Evolutionary conservation across 1,284 basidiomycete species (phyloP), one percentile per base, ranked within the genome.

Genomic region (Apiotrichum siamense): DNA sequence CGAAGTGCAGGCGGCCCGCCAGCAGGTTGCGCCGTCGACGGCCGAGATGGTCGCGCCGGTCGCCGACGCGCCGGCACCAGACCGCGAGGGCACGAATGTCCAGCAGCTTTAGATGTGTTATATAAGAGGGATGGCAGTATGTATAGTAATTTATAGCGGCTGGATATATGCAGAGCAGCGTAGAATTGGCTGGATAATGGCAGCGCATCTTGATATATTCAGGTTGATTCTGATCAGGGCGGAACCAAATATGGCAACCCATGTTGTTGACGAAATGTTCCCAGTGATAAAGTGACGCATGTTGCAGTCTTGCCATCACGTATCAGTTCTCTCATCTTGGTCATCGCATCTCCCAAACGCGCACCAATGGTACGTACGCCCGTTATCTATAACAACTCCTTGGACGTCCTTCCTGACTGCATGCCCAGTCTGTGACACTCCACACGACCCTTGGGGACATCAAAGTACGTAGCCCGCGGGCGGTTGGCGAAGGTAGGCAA

Each of bases 381-480:
- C n/a, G n/a, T n/a, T n/a, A n/a, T n/a, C n/a, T n/a, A n/a, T n/a
- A n/a, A n/a, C n/a, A n/a, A n/a, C n/a, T n/a, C n/a, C n/a, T n/a
- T n/a, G n/a, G n/a, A n/a, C n/a, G n/a, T n/a, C n/a, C n/a, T n/a
- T n/a, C n/a, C n/a, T n/a, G n/a, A n/a, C n/a, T n/a, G n/a, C n/a
- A n/a, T n/a, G n/a, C n/a, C 32, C 48, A 73, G 93, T 96, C 93
- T 55, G 91, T 97, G 45, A 97, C 93, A 6, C 80, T 98, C 43
- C 88, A 97, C 73, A 97, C 94, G 2, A 83, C 86, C 23, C 85
- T 87, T 61, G 94, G 94, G 24, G 94, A 98, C 64, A 77, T 98
- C 74, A 98, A 98, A 82, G 91, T 88, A 63, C 43, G 75, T 35
- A n/a, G 6, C 6, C 36, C n/a, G 26, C 23, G 13, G 23, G 23